Evolutionary conservation across 1,284 basidiomycete genomes (phyloP).

Genomic region (Fomes fomentarius): DNA sequence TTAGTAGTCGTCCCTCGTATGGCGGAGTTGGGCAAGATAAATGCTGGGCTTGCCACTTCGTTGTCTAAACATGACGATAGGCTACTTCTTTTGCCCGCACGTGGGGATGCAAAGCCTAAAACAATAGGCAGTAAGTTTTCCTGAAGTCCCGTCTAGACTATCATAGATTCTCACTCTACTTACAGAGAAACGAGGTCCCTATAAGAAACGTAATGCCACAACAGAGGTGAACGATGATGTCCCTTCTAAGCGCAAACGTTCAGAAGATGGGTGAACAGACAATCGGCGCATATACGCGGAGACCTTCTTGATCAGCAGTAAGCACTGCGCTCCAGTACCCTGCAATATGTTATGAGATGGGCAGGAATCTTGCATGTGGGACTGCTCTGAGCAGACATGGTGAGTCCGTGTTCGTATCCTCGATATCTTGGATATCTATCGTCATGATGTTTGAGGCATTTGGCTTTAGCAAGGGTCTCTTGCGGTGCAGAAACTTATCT

Average conservation of each 20-base stretch:
- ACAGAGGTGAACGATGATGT: not conserved
- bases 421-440: not conserved
- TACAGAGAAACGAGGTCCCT: slow-evolving; percentile 21
- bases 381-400: not conserved
- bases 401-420: too few species aligned
- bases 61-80: slow-evolving; percentile 18
- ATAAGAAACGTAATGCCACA: slow-evolving; percentile 18
- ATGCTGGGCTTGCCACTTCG: not conserved
- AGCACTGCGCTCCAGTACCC: too few species aligned
- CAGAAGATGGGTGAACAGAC: slow-evolving; percentile 2
- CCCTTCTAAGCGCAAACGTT: slow-evolving; percentile 2
- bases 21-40: slow-evolving; percentile 1
- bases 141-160: not conserved
- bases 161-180: too few species aligned
- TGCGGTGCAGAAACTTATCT: slow-evolving; percentile 62
- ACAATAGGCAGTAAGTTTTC: slow-evolving; percentile 16
- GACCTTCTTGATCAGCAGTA: not conserved
- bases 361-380: too few species aligned
- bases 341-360: too few species aligned
- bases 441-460: slow-evolving; percentile 90
- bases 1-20: slow-evolving; percentile 18
- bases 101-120: not conserved
- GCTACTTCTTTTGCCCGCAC: not conserved
- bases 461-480: slow-evolving; percentile 79
- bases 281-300: not conserved